These are phyloP conservation scores for Colletotrichum salicis DNA, from an alignment of 2,329 filamentous ascomycete genomes.

Conservation along the genomic window DNA sequence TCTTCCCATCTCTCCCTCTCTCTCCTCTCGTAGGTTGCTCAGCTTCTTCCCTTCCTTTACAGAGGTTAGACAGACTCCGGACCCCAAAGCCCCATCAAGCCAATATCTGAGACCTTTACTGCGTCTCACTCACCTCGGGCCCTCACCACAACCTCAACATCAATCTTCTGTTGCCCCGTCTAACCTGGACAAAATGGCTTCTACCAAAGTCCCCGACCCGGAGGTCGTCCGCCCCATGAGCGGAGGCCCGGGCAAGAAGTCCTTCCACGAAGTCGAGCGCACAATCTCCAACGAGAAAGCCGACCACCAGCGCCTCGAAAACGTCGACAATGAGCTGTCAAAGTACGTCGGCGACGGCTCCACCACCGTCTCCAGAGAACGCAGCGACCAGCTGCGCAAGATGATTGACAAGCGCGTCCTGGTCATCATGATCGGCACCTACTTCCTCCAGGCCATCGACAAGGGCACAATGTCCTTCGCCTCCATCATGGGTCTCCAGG, in stretches of 20 bases:
- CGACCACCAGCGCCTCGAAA: constrained; percentile 32
- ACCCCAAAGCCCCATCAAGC: background rate
- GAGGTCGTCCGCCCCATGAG: constrained; percentile 39
- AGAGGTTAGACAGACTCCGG: constrained; percentile 1
- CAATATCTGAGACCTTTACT: background rate
- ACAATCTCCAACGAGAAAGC: constrained; percentile 29
- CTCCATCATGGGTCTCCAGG: constrained; percentile 70
- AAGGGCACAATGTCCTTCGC: constrained; percentile 75
- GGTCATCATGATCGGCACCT: constrained; percentile 76
- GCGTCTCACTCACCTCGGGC: background rate
- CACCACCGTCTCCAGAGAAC: constrained; percentile 68
- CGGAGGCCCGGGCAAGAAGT: constrained; percentile 39
- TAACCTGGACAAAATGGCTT: constrained; percentile 16
- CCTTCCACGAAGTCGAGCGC: constrained; percentile 44
- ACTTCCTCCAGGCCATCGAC: constrained; percentile 77
- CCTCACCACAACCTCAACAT: background rate
- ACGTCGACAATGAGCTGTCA: constrained; percentile 75
- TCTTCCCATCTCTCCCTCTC: background rate
- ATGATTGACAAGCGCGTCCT: constrained; percentile 76
- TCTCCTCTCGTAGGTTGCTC: background rate
- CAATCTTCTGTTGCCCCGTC: constrained; percentile 37
- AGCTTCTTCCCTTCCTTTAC: constrained; percentile 1
- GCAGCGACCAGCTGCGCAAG: constrained; percentile 69
- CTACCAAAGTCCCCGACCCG: constrained; percentile 41
- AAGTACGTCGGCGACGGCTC: constrained; percentile 70